A percentile compares a stretch with the other conserved stretches of the same genome.
Conservation (phyloP, 148 eudicot genomes). For the Hydrangea macrophylla region DNA sequence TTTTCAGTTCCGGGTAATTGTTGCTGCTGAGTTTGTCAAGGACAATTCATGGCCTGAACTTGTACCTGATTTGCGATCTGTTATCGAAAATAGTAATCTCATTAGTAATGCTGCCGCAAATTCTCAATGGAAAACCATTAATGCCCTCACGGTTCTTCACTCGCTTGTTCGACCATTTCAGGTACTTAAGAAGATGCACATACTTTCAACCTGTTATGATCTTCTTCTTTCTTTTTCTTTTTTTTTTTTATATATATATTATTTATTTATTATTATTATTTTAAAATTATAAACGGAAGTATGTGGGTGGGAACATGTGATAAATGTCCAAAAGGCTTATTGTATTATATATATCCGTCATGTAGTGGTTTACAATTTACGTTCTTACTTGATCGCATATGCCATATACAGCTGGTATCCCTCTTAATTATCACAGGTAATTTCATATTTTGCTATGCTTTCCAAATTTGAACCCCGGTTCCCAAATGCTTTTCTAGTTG, state of each 20-base stretch:
- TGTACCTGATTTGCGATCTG: slow-evolving; percentile 53
- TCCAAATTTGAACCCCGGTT: no score
- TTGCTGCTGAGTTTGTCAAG: slow-evolving; percentile 63
- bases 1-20: slow-evolving; percentile 56
- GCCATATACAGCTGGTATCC: neutral
- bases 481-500: no score
- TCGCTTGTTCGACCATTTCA: slow-evolving; percentile 62
- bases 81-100: slow-evolving; percentile 49
- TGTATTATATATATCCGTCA: neutral
- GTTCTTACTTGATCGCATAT: neutral
- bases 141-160: slow-evolving; percentile 63
- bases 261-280: neutral
- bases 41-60: slow-evolving; percentile 65
- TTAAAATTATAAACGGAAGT: no score
- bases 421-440: no score
- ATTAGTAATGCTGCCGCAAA: slow-evolving; percentile 33
- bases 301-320: neutral
- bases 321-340: neutral
- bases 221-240: neutral
- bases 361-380: neutral
- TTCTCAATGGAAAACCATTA: slow-evolving; percentile 51
- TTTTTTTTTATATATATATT: neutral
- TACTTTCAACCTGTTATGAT: neutral
- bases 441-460: no score
- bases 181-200: slow-evolving; percentile 35